Evolutionary conservation across 2,329 filamentous ascomycete genomes (phyloP), one percentile per base, ranked within the genome.

Genomic region (Talaromyces sp.): DNA sequence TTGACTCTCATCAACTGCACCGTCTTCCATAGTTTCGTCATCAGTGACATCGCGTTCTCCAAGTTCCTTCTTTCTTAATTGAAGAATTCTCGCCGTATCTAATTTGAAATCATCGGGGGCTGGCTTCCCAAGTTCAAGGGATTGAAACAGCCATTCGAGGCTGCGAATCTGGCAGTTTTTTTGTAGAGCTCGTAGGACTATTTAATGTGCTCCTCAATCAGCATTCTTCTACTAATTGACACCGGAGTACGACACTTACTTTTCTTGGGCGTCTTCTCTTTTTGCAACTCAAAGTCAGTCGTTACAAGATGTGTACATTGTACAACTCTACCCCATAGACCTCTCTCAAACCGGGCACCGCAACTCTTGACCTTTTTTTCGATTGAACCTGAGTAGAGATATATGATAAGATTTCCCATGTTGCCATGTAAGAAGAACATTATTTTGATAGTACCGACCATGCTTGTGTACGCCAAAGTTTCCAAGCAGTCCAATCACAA

Each of bases 61-160:
- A n/a, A n/a, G n/a, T n/a, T n/a, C n/a, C n/a, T n/a, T n/a, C n/a
- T n/a, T n/a, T n/a, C n/a, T n/a, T n/a, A n/a, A n/a, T n/a, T n/a
- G n/a, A n/a, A n/a, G n/a, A n/a, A n/a, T n/a, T n/a, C n/a, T n/a
- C n/a, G n/a, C n/a, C n/a, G n/a, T n/a, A n/a, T n/a, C n/a, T n/a
- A n/a, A n/a, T n/a, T n/a, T n/a, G n/a, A n/a, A n/a, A 27, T 27
- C 24, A 5, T 27, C 24, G 9, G 24, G 24, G 24, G 47, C 14
- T 2, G 35, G 16, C 9, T 43, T 11, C 9, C 49, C n/a, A 2
- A 42, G 33, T 4, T 33, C 20, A 3, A 51, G 22, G 16, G 37
- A 53, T 13, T 37, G 11, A 20, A 53, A 14, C n/a, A 88, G 72
- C 87, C 87, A 90, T 14, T 80, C 70, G 0, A 85, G 67, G 13